Conservation (phyloP, 768 basidiomycete genomes). For the Gymnopilus dilepis region DNA sequence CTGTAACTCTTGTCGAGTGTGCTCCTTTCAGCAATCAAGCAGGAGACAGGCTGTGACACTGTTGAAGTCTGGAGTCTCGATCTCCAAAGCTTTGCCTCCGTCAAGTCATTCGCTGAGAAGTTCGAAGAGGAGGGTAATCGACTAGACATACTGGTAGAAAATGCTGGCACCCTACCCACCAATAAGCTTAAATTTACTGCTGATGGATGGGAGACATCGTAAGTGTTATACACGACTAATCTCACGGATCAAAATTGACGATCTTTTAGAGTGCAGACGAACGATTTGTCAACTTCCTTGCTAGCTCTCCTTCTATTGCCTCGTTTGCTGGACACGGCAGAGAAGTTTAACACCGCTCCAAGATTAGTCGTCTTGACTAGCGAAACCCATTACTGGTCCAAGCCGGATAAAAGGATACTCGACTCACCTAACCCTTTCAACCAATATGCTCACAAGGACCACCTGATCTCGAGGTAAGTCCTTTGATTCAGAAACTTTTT, state of each 20-base stretch:
- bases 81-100: slow-evolving; percentile 45
- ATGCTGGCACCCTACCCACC: slow-evolving; percentile 19
- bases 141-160: slow-evolving; percentile 41
- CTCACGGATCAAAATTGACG: not conserved
- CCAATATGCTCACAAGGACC: slow-evolving; percentile 26
- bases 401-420: slow-evolving; percentile 32
- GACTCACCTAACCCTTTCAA: slow-evolving; percentile 34
- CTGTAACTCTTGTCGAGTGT: not conserved
- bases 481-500: slow-evolving; percentile 23
- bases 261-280: slow-evolving; percentile 30
- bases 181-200: slow-evolving; percentile 22
- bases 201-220: slow-evolving; percentile 49
- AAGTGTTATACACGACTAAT: slow-evolving; percentile 12
- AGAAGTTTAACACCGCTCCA: slow-evolving; percentile 35
- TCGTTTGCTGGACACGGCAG: slow-evolving; percentile 43
- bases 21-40: slow-evolving; percentile 28
- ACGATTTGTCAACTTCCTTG: slow-evolving; percentile 47
- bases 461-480: not conserved
- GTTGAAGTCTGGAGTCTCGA: slow-evolving; percentile 49
- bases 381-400: slow-evolving; percentile 41
- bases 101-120: slow-evolving; percentile 41
- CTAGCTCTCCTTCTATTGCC: slow-evolving; percentile 49
- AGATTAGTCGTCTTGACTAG: slow-evolving; percentile 50
- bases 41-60: slow-evolving; percentile 38
- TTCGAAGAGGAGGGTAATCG: slow-evolving; percentile 36